Percentiles rank a stretch among this genome's conserved stretches.
Evolutionary conservation across 1,284 basidiomycete species (phyloP).

Genomic region (Caloboletus firmus): DNA sequence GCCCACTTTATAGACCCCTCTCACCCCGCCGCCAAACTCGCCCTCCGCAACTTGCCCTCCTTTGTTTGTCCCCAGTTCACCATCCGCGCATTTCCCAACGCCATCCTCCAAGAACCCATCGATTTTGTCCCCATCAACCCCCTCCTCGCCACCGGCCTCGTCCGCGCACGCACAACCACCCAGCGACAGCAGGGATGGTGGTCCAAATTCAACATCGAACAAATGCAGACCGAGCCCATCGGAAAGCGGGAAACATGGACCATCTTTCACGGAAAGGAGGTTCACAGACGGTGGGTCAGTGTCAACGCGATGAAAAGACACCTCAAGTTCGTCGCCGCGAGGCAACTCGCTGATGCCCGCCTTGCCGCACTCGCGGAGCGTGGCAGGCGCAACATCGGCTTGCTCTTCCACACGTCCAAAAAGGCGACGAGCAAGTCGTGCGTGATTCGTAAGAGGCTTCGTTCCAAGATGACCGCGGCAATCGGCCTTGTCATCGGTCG

Average conservation of each 20-base stretch:
- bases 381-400: slow-evolving; percentile 14
- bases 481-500: slow-evolving; percentile 27
- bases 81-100: slow-evolving; percentile 30
- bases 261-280: background rate
- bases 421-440: slow-evolving; percentile 30
- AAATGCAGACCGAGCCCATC: background rate
- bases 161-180: background rate
- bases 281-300: background rate
- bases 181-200: background rate
- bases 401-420: slow-evolving; percentile 29
- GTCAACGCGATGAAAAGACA: background rate
- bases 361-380: slow-evolving; percentile 6
- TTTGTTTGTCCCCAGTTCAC: slow-evolving; percentile 24
- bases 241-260: background rate
- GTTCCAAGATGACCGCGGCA: slow-evolving; percentile 27
- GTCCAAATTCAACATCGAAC: background rate
- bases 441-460: slow-evolving; percentile 27
- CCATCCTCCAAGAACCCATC: slow-evolving; percentile 18
- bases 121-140: slow-evolving; percentile 19
- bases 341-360: slow-evolving; percentile 7
- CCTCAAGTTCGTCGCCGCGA: background rate
- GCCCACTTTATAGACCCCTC: slow-evolving; percentile 14
- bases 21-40: slow-evolving; percentile 23
- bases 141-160: slow-evolving; percentile 11
- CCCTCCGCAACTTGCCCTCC: slow-evolving; percentile 15